phyloP scores from a whole-genome alignment of 2,329 filamentous ascomycete species.

The Hyphodiscus sp. region DNA sequence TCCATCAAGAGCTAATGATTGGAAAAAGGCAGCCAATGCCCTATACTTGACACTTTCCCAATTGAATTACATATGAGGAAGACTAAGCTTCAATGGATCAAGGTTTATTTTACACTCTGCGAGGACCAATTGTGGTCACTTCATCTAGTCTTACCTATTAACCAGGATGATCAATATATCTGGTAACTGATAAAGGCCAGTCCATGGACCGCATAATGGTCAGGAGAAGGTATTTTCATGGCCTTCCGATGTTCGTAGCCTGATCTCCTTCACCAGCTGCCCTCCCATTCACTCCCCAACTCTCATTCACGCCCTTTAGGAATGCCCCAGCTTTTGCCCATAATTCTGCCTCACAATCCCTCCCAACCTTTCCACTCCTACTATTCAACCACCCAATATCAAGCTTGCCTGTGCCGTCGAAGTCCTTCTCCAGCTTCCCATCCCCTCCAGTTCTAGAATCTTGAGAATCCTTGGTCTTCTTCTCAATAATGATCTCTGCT shows the following conservation, averaged over 20 bases:
- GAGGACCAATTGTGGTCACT: no score
- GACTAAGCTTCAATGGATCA: no score
- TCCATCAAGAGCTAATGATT: neutral
- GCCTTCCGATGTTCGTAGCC: slow-evolving; percentile 3
- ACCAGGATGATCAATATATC: no score
- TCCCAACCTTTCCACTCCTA: slow-evolving; percentile 71
- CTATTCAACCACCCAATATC: slow-evolving; percentile 90
- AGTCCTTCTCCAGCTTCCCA: slow-evolving; percentile 4
- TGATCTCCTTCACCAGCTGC: neutral
- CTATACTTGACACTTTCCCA: no score
- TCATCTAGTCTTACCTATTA: no score
- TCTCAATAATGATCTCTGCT: slow-evolving; percentile 59
- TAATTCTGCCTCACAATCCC: slow-evolving; percentile 77
- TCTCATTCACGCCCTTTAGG: slow-evolving; percentile 34
- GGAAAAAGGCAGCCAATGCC: no score
- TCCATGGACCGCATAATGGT: no score
- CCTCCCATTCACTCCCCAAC: neutral
- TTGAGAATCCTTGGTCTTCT: slow-evolving; percentile 16
- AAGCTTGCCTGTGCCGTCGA: slow-evolving; percentile 45
- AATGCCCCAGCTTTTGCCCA: slow-evolving; percentile 57
- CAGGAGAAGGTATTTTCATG: neutral
- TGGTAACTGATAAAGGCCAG: neutral
- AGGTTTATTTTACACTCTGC: no score
- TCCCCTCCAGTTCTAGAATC: slow-evolving; percentile 14
- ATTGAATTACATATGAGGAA: no score